Conservation (phyloP, 345 rosid species). For the Excoecaria cochinchinensis region DNA sequence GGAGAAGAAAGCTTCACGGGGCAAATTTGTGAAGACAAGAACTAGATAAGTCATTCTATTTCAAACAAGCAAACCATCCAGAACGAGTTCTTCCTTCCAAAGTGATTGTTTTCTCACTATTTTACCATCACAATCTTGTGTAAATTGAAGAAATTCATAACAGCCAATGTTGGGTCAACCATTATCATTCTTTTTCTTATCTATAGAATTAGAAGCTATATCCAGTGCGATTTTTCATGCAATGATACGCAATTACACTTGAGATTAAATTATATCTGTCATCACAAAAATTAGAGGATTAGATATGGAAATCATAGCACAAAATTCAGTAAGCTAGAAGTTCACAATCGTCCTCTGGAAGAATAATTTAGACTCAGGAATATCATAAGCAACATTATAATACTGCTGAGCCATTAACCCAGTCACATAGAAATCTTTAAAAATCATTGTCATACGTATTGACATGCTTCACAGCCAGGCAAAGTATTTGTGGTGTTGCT, state of each 20-base stretch:
- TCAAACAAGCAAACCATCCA: not conserved
- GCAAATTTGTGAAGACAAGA: conserved; percentile 65
- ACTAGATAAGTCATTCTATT: conserved; percentile 31
- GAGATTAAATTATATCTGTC: not conserved
- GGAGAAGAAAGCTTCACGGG: conserved; percentile 79
- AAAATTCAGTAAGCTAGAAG: conserved; percentile 30
- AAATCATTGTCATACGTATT: not conserved
- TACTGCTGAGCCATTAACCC: conserved; percentile 49
- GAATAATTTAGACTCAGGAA: conserved; percentile 19
- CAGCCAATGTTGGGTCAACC: not conserved
- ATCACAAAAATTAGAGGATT: not conserved
- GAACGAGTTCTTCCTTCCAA: not conserved
- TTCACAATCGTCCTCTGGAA: conserved; percentile 44
- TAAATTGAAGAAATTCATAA: not conserved
- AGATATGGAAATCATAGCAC: not conserved
- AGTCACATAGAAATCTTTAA: conserved; percentile 19
- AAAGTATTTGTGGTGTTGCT: conserved; percentile 35
- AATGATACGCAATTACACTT: not conserved
- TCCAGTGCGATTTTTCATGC: not conserved
- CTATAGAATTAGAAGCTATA: not conserved
- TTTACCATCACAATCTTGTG: not conserved
- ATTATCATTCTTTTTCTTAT: not conserved
- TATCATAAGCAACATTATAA: conserved; percentile 43
- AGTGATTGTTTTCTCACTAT: not conserved
- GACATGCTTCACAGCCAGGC: conserved; percentile 41